A percentile compares a stretch with the other conserved stretches of the same genome.
Conservation (phyloP, 225 moss, liverwort and hornwort species). For the Polytrichum commune region DNA sequence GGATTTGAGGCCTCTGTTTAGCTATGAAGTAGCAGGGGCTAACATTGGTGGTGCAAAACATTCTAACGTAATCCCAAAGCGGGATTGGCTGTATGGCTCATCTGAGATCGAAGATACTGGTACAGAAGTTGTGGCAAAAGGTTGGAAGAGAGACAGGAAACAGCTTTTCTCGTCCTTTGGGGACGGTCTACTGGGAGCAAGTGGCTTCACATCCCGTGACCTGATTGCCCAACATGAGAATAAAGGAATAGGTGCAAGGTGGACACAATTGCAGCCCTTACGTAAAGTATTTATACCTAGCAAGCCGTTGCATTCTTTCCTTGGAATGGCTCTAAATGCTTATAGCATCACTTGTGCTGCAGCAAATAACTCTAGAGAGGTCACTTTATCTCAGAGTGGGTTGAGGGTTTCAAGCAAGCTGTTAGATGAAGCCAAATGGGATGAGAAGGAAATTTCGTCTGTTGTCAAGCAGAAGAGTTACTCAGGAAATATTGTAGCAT, state of each 20-base stretch:
- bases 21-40: constrained; percentile 79
- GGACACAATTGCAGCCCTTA: constrained; percentile 40
- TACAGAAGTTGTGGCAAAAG: background rate
- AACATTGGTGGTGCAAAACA: constrained; percentile 49
- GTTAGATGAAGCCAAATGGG: constrained; percentile 53
- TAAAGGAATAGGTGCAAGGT: constrained; percentile 31
- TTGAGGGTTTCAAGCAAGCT: constrained; percentile 40
- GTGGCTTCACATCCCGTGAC: constrained; percentile 58
- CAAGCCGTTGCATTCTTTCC: constrained; percentile 26
- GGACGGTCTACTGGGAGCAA: constrained; percentile 40
- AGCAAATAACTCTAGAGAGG: constrained; percentile 13
- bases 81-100: constrained; percentile 2
- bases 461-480: constrained; percentile 30
- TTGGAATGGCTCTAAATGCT: constrained; percentile 66
- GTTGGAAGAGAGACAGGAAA: too few relatives aligned
- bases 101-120: constrained; percentile 4
- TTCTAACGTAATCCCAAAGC: constrained; percentile 6
- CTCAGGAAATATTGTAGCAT: constrained; percentile 51
- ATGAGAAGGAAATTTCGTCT: constrained; percentile 18
- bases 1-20: constrained; percentile 35
- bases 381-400: constrained; percentile 40
- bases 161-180: constrained; percentile 7
- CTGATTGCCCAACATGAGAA: background rate
- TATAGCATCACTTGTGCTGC: constrained; percentile 62
- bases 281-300: constrained; percentile 62